Evolutionary conservation across 352 stramenopile species (phyloP).

Genomic region (Globisporangium abappressorium): DNA sequence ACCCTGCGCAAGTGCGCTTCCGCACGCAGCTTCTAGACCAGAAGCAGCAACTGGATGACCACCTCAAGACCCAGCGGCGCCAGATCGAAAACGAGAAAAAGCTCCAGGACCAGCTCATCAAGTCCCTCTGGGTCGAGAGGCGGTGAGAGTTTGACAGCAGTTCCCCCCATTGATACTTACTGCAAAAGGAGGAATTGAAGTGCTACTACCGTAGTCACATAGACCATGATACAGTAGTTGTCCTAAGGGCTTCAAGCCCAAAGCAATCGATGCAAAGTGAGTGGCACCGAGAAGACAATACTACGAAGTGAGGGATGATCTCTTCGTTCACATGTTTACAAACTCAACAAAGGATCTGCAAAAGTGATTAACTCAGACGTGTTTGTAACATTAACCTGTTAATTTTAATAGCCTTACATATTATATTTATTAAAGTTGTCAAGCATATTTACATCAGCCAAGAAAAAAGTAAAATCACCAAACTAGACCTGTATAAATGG

Average conservation of each 20-base stretch:
- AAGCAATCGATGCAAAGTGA: too few species aligned
- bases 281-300: background rate
- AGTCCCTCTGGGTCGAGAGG: background rate
- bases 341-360: background rate
- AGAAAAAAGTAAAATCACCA: too few species aligned
- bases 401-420: background rate
- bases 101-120: conserved; percentile 33
- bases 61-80: conserved; percentile 21
- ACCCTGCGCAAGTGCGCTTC: conserved; percentile 29
- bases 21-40: conserved; percentile 26
- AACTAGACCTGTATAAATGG: background rate
- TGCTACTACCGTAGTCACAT: too few species aligned
- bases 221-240: too few species aligned
- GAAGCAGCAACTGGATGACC: conserved; percentile 20
- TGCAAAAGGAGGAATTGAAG: too few species aligned
- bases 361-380: too few species aligned
- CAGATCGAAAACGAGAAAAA: conserved; percentile 33
- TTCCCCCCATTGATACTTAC: background rate
- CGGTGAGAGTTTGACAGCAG: background rate
- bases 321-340: background rate
- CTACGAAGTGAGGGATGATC: background rate
- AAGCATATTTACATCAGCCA: too few species aligned
- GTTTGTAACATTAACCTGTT: background rate
- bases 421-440: background rate
- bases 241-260: too few species aligned